phyloP scores from a whole-genome alignment of 345 rosid species.

The Excoecaria agallocha region DNA sequence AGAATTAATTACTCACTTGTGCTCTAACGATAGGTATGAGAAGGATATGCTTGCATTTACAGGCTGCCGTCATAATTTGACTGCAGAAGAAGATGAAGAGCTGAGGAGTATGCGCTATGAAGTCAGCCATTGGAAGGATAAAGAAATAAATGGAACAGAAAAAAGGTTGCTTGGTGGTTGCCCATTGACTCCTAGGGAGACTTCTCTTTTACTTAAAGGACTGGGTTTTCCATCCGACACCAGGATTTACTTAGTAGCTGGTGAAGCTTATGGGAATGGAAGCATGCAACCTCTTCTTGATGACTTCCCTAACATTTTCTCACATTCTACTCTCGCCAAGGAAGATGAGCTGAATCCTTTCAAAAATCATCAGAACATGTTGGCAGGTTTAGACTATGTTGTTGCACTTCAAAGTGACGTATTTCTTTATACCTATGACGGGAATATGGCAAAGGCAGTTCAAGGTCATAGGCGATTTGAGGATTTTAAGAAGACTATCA shows the following conservation, averaged over 20 bases:
- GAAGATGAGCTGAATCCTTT: conserved; percentile 72
- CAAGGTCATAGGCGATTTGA: conserved; percentile 91
- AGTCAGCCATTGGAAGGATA: conserved; percentile 89
- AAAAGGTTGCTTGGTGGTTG: conserved; percentile 87
- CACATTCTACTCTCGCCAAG: conserved; percentile 78
- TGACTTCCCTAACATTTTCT: conserved; percentile 71
- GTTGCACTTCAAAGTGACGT: conserved; percentile 89
- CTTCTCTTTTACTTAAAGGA: conserved; percentile 81
- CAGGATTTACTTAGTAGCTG: conserved; percentile 91
- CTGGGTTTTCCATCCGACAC: conserved; percentile 72
- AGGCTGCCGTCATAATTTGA: conserved; percentile 88
- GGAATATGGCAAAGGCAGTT: conserved; percentile 98
- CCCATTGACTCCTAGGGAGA: conserved; percentile 92
- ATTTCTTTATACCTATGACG: conserved; percentile 83
- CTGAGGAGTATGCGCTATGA: conserved; percentile 73
- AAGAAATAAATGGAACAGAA: conserved; percentile 88
- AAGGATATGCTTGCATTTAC: conserved; percentile 99
- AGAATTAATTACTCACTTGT: conserved; percentile 3
- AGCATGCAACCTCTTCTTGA: conserved; percentile 69
- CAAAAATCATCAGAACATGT: conserved; percentile 82
- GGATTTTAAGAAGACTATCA: conserved; percentile 81
- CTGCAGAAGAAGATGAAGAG: conserved; percentile 78
- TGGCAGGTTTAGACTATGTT: conserved; percentile 85
- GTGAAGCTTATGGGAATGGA: conserved; percentile 86
- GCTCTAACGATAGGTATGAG: conserved; percentile 59